Percentiles rank a stretch among this genome's conserved stretches.
Conservation (phyloP, 345 rosid species). For the Corymbia maculata region DNA sequence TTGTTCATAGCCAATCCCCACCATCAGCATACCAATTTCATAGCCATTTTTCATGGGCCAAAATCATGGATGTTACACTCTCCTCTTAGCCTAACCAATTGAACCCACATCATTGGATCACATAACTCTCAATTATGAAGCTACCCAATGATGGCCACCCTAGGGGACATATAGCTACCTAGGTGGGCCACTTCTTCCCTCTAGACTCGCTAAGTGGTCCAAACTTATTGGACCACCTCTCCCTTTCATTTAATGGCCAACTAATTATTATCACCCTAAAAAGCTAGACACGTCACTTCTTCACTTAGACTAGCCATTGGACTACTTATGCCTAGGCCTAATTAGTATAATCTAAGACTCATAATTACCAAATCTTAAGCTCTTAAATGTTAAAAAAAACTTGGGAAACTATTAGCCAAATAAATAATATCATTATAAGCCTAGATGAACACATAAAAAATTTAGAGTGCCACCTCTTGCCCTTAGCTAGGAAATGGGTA, state of each 20-base stretch:
- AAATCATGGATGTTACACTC: neutral
- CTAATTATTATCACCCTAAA: neutral
- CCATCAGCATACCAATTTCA: no score
- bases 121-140: neutral
- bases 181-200: neutral
- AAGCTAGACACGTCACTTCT: neutral
- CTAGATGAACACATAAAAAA: neutral
- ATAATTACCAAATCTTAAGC: neutral
- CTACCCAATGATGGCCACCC: neutral
- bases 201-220: neutral
- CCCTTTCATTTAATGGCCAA: neutral
- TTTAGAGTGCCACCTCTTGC: neutral
- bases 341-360: neutral
- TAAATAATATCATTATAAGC: neutral
- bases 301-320: neutral
- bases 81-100: neutral
- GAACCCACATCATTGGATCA: neutral
- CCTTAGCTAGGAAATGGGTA: neutral
- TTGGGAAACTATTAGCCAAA: neutral
- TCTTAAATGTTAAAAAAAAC: neutral
- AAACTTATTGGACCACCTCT: no score
- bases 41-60: no score
- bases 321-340: neutral
- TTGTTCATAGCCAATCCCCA: no score
- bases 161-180: neutral